These are phyloP conservation scores for Antarctomyces pellizariae DNA, from an alignment of 495 filamentous ascomycete genomes.

Conservation along the genomic window DNA sequence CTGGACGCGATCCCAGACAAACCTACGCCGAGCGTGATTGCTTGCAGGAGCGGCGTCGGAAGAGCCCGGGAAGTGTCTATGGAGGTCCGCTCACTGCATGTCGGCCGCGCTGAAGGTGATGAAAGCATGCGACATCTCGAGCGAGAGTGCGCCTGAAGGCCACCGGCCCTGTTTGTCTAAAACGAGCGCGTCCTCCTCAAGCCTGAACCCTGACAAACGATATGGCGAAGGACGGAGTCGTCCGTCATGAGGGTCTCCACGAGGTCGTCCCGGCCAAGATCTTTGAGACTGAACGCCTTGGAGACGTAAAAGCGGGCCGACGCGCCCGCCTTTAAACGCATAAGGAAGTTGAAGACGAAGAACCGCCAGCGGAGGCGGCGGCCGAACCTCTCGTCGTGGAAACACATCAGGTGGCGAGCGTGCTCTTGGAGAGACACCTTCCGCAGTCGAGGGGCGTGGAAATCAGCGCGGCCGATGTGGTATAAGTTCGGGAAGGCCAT, in stretches of 20 bases:
- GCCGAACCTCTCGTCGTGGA: background rate
- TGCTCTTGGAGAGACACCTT: constrained; percentile 2
- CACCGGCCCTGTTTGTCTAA: too few relatives aligned
- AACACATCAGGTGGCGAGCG: constrained; percentile 1
- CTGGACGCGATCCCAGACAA: constrained; percentile 2
- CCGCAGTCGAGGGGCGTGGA: constrained; percentile 1
- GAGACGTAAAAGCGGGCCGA: too few relatives aligned
- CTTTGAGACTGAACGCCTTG: constrained; percentile 1
- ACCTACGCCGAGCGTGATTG: background rate
- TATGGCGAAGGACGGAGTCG: constrained; percentile 1
- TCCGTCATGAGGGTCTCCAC: too few relatives aligned
- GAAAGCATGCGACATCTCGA: too few relatives aligned
- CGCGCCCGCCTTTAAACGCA: too few relatives aligned
- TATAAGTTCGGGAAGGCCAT: constrained; percentile 1
- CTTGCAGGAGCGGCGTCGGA: constrained; percentile 1
- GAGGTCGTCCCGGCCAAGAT: constrained; percentile 2
- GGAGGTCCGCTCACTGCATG: too few relatives aligned
- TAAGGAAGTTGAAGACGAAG: too few relatives aligned
- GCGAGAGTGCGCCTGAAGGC: too few relatives aligned
- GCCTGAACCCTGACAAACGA: constrained; percentile 1
- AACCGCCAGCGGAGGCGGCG: too few relatives aligned
- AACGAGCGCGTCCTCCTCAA: constrained; percentile 1
- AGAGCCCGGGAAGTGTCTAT: too few relatives aligned
- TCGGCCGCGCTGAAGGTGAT: too few relatives aligned
- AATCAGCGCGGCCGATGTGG: too few relatives aligned